These are phyloP conservation scores for Amanita jacksonii DNA, from an alignment of 768 basidiomycete species.

Conservation along the genomic window DNA sequence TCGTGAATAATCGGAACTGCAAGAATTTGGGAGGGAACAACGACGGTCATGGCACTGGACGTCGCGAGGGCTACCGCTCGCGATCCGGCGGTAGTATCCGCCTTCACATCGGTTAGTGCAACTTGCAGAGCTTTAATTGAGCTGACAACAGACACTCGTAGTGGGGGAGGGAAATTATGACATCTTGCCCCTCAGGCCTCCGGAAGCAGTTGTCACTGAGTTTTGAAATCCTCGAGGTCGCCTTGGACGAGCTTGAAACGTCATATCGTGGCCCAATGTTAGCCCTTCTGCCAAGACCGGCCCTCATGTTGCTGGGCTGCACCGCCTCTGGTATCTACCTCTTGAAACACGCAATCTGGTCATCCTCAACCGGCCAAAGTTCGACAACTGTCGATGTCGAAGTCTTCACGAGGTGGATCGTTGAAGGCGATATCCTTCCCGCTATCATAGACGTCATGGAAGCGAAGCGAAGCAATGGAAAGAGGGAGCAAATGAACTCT, in stretches of 20 bases:
- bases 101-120: slow-evolving; percentile 41
- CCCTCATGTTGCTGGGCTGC: slow-evolving; percentile 49
- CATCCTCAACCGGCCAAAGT: slow-evolving; percentile 20
- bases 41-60: slow-evolving; percentile 60
- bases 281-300: slow-evolving; percentile 44
- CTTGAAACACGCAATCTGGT: slow-evolving; percentile 65
- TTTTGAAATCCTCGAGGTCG: slow-evolving; percentile 27
- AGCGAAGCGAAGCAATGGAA: slow-evolving; percentile 16
- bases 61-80: slow-evolving; percentile 45
- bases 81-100: slow-evolving; percentile 30
- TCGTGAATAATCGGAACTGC: neutral
- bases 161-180: slow-evolving; percentile 43
- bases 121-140: neutral
- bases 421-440: slow-evolving; percentile 33
- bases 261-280: slow-evolving; percentile 33
- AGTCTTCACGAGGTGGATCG: slow-evolving; percentile 40
- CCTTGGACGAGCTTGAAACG: slow-evolving; percentile 28
- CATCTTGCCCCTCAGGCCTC: slow-evolving; percentile 31
- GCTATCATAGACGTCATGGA: slow-evolving; percentile 28
- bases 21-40: slow-evolving; percentile 78
- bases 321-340: slow-evolving; percentile 45
- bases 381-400: slow-evolving; percentile 36
- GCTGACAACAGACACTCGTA: slow-evolving; percentile 15
- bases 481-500: slow-evolving; percentile 19
- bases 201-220: slow-evolving; percentile 15